Evolutionary conservation across 176 grass and related monocot genomes (phyloP).

Genomic region (Phoenix dactylifera): DNA sequence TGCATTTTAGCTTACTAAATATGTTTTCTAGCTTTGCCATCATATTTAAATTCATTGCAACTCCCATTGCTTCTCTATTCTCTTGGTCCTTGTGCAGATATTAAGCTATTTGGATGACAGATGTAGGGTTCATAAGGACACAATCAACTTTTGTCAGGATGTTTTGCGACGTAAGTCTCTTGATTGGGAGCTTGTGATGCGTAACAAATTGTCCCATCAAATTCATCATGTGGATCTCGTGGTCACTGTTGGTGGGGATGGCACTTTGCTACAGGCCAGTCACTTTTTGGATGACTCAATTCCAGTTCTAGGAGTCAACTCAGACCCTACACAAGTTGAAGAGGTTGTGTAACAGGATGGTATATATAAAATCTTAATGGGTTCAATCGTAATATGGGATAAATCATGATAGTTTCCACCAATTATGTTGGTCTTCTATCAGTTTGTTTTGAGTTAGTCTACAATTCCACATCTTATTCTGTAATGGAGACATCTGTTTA

Average conservation of each 20-base stretch:
- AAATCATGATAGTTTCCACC: too few relatives aligned
- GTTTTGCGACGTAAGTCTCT: constrained; percentile 38
- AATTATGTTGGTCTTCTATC: too few relatives aligned
- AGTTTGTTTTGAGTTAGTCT: too few relatives aligned
- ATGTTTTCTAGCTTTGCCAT: too few relatives aligned
- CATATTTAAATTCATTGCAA: too few relatives aligned
- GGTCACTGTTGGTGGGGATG: constrained; percentile 76
- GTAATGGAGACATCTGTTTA: too few relatives aligned
- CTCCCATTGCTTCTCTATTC: too few relatives aligned
- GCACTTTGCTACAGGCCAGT: constrained; percentile 71
- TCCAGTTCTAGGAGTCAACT: constrained; percentile 87
- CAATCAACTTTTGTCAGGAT: constrained; percentile 54
- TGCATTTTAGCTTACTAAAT: too few relatives aligned
- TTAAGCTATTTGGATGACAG: constrained; percentile 70
- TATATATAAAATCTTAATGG: too few relatives aligned
- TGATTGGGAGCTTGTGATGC: constrained; percentile 45
- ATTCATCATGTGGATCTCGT: constrained; percentile 75
- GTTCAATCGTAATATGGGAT: too few relatives aligned
- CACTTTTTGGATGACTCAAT: constrained; percentile 70
- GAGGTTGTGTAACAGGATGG: constrained; percentile 38
- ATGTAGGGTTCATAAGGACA: constrained; percentile 67
- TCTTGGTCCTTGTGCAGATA: constrained; percentile 21
- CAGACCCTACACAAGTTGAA: constrained; percentile 60
- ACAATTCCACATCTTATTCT: too few relatives aligned
- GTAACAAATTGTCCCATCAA: constrained; percentile 46